Base-by-base conservation (phyloP, 129 eudicot species). In the Tagetes patula region DNA sequence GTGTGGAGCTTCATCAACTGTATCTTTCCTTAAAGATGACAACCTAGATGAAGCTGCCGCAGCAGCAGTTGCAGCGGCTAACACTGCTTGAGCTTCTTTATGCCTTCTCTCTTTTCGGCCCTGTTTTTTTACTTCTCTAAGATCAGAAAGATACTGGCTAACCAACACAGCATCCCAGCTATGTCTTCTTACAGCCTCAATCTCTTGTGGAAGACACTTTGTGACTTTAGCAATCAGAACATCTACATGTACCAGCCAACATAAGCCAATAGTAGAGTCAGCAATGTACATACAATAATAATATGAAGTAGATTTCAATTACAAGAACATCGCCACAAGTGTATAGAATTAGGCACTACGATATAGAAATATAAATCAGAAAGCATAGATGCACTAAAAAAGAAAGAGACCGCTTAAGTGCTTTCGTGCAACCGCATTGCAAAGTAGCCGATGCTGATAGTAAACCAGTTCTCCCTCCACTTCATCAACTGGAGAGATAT, bases 1-100 rank as follows among this genome's bases (percentile, higher is more conserved):
- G 5, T 67, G 81, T 27, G 82, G 67, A 70, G 92, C 73, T 67
- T 88, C 97, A 50, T 90, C 96, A 14, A 75, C 71, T 45, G 85
- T 20, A 76, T 95, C 99, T 76, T 95, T 95, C 83, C 99, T 91
- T 65, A 86, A 72, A 54, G 99, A 94, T 30, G 98, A 88, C 37
- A 86, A 69, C 77, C 99, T 76, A 60, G 97, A 95, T 33, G 99
- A 95, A 67, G 97, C 91, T 4, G 99, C 97, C 30, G 97, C 99
- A 14, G 99, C 99, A 34, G 99, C 99, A 71, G 96, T 88, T 30
- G 97, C 99, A 61, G 99, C 99, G 70, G 99, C 97, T 37, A 88
- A 85, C 36, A 91, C 95, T 47, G 88, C 95, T 79, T 95, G 99
- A 47, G 99, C 99, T 80, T 95, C 99, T 69, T 86, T 95, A 73